phyloP scores from a whole-genome alignment of 2,329 filamentous ascomycete species.

The Xylaria arbuscula region DNA sequence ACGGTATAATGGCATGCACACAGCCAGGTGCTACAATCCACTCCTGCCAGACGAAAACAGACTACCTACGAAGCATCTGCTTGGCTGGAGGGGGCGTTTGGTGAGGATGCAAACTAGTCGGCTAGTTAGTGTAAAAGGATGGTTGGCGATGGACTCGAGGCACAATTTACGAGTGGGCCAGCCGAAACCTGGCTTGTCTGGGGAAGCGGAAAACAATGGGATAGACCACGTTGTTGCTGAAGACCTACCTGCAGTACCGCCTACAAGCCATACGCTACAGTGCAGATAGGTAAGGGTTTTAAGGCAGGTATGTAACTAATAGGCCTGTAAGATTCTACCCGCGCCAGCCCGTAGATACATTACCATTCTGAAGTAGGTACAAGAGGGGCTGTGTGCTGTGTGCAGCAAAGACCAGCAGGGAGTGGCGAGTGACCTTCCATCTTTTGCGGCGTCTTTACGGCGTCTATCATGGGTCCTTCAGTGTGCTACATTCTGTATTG shows the following conservation, averaged over 20 bases:
- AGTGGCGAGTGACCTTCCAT: neutral
- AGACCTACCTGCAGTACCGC: neutral
- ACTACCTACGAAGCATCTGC: neutral
- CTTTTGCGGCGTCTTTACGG: neutral
- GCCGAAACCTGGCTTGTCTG: constrained; percentile 23
- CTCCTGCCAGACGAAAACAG: neutral
- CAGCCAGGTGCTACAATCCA: constrained; percentile 7
- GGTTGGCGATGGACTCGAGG: constrained; percentile 21
- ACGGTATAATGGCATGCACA: neutral
- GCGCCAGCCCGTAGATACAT: neutral
- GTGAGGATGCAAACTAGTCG: neutral
- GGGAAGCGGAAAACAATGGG: constrained; percentile 20
- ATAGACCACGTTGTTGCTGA: constrained; percentile 14
- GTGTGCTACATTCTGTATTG: neutral
- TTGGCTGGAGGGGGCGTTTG: constrained; percentile 8
- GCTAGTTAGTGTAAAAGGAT: constrained; percentile 3
- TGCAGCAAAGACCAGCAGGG: neutral
- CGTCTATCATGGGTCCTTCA: too few relatives aligned
- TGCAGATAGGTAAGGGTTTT: neutral
- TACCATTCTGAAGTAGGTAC: neutral
- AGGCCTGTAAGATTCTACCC: neutral
- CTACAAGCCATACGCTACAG: neutral
- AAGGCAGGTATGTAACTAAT: neutral
- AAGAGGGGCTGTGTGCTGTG: neutral
- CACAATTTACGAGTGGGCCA: constrained; percentile 18